phyloP scores from a whole-genome alignment of 106 monocot species.

The Dioscorea zingiberensis region DNA sequence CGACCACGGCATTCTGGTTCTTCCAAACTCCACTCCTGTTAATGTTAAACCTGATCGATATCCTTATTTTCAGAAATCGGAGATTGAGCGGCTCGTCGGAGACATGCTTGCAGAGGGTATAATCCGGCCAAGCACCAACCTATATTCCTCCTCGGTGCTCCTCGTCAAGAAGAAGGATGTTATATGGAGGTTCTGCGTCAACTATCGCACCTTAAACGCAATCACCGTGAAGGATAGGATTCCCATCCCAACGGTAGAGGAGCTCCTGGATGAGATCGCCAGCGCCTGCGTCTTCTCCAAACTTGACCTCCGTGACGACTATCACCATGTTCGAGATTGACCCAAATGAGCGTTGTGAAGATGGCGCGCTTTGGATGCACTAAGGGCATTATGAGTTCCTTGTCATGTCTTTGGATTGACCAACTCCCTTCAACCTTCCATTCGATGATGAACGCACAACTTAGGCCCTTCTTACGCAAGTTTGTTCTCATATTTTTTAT shows the following conservation, averaged over 20 bases:
- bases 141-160: background rate
- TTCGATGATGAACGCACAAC: too few species aligned
- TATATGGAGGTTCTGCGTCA: slow-evolving; percentile 9
- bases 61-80: background rate
- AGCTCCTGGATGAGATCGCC: slow-evolving; percentile 16
- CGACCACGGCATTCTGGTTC: background rate
- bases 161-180: slow-evolving; percentile 11
- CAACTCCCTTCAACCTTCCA: too few species aligned
- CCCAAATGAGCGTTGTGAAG: background rate
- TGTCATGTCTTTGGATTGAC: too few species aligned
- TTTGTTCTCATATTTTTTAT: too few species aligned
- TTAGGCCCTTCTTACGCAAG: too few species aligned
- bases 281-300: slow-evolving; percentile 16
- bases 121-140: background rate
- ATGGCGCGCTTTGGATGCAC: background rate
- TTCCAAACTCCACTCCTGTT: background rate
- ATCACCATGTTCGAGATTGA: slow-evolving; percentile 19
- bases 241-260: slow-evolving; percentile 8
- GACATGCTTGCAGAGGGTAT: background rate
- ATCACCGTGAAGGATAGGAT: background rate
- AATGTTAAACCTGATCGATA: background rate
- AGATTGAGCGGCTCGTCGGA: background rate
- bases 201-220: slow-evolving; percentile 6
- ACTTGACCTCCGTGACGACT: slow-evolving; percentile 9
- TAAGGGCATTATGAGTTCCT: too few species aligned